Conservation (phyloP, 371 early-diverging fungal species). For the Mortierella sp. region DNA sequence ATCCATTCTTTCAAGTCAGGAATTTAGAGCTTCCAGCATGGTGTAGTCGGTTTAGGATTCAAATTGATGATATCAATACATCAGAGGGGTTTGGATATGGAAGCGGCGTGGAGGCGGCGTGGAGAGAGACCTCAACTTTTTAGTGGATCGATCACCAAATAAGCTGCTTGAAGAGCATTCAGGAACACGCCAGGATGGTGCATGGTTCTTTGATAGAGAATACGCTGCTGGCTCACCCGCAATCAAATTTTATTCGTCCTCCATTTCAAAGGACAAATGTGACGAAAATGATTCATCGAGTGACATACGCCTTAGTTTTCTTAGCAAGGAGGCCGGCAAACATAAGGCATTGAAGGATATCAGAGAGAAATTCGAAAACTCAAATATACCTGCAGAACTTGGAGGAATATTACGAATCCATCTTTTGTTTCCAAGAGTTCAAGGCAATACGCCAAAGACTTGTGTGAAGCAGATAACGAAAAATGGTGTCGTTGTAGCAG, state of each 20-base stretch:
- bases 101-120: not conserved
- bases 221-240: slow-evolving; percentile 21
- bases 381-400: not conserved
- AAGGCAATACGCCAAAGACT: too few relatives aligned
- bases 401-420: not conserved
- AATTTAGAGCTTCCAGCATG: slow-evolving; percentile 1
- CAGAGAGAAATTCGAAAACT: slow-evolving; percentile 4
- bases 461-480: too few relatives aligned
- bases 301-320: slow-evolving; percentile 23
- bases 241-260: slow-evolving; percentile 14
- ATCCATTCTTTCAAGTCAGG: slow-evolving; percentile 16
- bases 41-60: slow-evolving; percentile 21
- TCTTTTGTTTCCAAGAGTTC: not conserved
- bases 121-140: slow-evolving; percentile 20
- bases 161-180: slow-evolving; percentile 23
- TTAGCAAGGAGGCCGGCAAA: not conserved
- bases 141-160: slow-evolving; percentile 25
- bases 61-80: slow-evolving; percentile 30
- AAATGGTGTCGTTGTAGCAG: too few relatives aligned
- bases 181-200: slow-evolving; percentile 32
- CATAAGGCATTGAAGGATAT: not conserved
- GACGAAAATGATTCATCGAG: slow-evolving; percentile 14
- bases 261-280: slow-evolving; percentile 9
- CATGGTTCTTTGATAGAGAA: slow-evolving; percentile 18
- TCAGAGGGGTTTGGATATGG: slow-evolving; percentile 26